Evolutionary conservation across 768 basidiomycete species (phyloP), one percentile per base, ranked within the genome.

Genomic region (Pleurotus sapidus): DNA sequence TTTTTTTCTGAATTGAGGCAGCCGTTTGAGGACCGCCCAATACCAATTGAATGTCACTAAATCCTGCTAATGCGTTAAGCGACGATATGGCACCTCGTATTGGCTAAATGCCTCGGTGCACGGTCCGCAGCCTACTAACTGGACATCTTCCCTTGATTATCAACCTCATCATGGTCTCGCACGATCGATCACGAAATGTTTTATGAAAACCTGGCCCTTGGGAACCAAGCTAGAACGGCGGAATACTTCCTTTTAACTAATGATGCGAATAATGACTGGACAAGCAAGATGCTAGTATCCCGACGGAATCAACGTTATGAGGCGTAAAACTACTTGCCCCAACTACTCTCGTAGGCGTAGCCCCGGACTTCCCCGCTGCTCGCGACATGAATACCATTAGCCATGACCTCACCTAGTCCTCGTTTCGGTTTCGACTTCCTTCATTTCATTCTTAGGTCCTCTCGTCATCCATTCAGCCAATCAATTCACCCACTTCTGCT

Each of bases 121-220:
- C 51, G 51, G 51, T 20, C 51, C 51, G 51, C 51, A 54, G 39
- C 37, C 9, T 42, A 39, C 27, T 39, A 40, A 18, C 17, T 30
- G n/a, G 18, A 23, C 39, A 23, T 24, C 17, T 39, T 40, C 51
- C 51, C 51, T 54, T 54, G 51, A 54, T 54, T 54, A 54, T 54
- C 51, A 24, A 15, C 37, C 27, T 50, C 49, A 50, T 50, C 38
- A 39, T 15, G 38, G 27, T 23, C 39, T 54, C 51, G 51, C 51
- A 54, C 51, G 51, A 54, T 54, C 51, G 51, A 54, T 54, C 37
- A 40, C 51, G 42, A 37, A 39, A 42, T 12, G 20, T 18, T 42
- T 54, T 25, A 54, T 54, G 51, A 54, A 54, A 11, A 40, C 17
- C 15, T 40, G 39, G 24, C 38, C 51, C 39, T 54, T 34, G 38